Percentiles rank a stretch among this genome's conserved stretches.
These are phyloP conservation scores for Schrenkiella parvula DNA, from an alignment of 345 rosid genomes.

Conservation along the genomic window DNA sequence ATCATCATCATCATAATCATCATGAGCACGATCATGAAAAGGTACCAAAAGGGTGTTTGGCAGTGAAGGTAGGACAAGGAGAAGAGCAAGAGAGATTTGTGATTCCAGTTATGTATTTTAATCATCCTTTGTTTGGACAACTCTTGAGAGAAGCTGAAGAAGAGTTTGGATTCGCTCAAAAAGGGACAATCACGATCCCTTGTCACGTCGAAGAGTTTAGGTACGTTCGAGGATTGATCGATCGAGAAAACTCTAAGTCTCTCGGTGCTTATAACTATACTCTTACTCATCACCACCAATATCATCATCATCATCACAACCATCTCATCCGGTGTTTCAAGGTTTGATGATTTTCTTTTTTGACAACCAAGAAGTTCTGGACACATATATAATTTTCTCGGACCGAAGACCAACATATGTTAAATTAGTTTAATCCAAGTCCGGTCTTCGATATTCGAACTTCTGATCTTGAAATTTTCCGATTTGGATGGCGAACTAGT, in stretches of 20 bases:
- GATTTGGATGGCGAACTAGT: not conserved
- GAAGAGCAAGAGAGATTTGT: slow-evolving; percentile 56
- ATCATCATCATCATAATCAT: slow-evolving; percentile 9
- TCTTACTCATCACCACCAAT: slow-evolving; percentile 28
- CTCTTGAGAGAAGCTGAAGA: slow-evolving; percentile 56
- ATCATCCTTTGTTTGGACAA: slow-evolving; percentile 54
- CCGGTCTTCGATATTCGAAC: not conserved
- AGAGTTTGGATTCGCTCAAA: slow-evolving; percentile 60
- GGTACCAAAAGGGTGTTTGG: slow-evolving; percentile 60
- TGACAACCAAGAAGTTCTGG: not conserved
- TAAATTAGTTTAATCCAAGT: not conserved
- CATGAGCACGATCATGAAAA: slow-evolving; percentile 17
- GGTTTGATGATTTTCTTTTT: slow-evolving; percentile 29
- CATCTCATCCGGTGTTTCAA: slow-evolving; percentile 56
- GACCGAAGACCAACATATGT: not conserved
- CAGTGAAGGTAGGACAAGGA: slow-evolving; percentile 51
- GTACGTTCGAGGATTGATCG: slow-evolving; percentile 50
- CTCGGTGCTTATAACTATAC: not conserved
- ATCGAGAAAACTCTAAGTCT: slow-evolving; percentile 45
- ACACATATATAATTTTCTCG: not conserved
- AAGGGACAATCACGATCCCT: slow-evolving; percentile 60
- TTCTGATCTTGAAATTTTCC: not conserved
- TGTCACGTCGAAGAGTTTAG: slow-evolving; percentile 56
- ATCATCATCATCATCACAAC: slow-evolving; percentile 23
- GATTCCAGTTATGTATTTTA: slow-evolving; percentile 52